Conservation (phyloP, 2,329 filamentous ascomycete species). For the Cladobotryum protrusum region DNA sequence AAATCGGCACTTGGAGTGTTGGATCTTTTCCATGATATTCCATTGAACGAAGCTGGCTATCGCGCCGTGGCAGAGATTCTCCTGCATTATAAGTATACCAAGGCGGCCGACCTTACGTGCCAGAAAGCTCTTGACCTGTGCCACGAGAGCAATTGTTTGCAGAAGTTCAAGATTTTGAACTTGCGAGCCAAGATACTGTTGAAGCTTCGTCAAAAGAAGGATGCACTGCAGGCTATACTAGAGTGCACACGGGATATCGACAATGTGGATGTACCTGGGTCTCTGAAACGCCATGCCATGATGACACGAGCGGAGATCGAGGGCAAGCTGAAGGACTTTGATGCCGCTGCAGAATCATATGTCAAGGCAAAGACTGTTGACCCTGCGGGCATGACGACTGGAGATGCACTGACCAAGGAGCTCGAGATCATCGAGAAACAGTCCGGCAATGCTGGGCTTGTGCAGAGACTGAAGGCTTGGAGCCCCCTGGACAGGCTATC, state of each 20-base stretch:
- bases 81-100: conserved; percentile 9
- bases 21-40: conserved; percentile 17
- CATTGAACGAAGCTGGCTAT: conserved; percentile 13
- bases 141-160: conserved; percentile 7
- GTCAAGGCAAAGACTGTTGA: conserved; percentile 14
- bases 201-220: conserved; percentile 6
- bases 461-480: conserved; percentile 19
- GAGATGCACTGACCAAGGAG: conserved; percentile 17
- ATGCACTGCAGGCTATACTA: conserved; percentile 15
- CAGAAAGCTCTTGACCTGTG: conserved; percentile 12
- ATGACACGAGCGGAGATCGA: conserved; percentile 17
- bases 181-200: conserved; percentile 14
- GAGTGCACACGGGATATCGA: conserved; percentile 1
- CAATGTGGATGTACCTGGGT: conserved; percentile 4
- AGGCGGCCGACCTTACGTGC: conserved; percentile 15
- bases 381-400: conserved; percentile 15
- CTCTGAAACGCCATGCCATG: conserved; percentile 13
- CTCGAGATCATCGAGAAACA: conserved; percentile 14
- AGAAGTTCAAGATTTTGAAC: conserved; percentile 14
- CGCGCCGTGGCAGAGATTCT: conserved; percentile 18
- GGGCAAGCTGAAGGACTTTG: conserved; percentile 7
- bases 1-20: conserved; percentile 15
- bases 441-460: conserved; percentile 10
- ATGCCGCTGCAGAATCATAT: conserved; percentile 14
- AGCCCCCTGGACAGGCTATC: conserved; percentile 21